Evolutionary conservation across 2,329 filamentous ascomycete genomes (phyloP), one percentile per base, ranked within the genome.

Genomic region (Madurella mycetomatis): DNA sequence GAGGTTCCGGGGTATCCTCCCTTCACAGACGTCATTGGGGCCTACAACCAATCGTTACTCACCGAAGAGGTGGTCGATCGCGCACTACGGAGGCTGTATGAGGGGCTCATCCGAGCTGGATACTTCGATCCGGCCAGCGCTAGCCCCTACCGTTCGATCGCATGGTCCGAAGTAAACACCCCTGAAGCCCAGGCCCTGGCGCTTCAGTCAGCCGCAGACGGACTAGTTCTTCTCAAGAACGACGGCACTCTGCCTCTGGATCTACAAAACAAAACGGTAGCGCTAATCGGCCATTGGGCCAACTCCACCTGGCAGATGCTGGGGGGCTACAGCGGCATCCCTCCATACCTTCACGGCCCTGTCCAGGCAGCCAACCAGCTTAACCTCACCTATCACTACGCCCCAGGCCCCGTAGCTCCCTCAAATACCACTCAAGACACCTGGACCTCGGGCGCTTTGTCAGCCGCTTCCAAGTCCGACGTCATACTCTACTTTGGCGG

Each of bases 241-340:
- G 68, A 79, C 51, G 72, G 70, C 5, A 69, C 71, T 0, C 67
- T 80, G 1, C 78, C 79, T 1, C 63, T 83, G 37, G n/a, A 45
- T 11, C 53, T 59, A 3, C n/a, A 47, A 5, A 39, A 17, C 42
- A 83, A 50, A 68, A 74, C 67, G 9, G 69, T 84, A 4, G 81
- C 78, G 0, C 64, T 85, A 13, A 70, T 84, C 32, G 82, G 82
- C 1, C 73, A 74, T 41, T 84, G 80, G 73, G 80, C 77, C 1
- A 74, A 73, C 43, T 42, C 64, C 72, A 34, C 72, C 73, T 1
- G 71, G 70, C 45, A 50, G n/a, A 56, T 62, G 40, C 80, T 79
- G 49, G 83, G 83, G 1, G 82, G 82, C 60, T 86, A 86, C 66
- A 72, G 64, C 52, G 82, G 83, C 31, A 65, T 73, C 2, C 73